phyloP scores from a whole-genome alignment of 768 basidiomycete species.

The Lactarius sanguifluus region DNA sequence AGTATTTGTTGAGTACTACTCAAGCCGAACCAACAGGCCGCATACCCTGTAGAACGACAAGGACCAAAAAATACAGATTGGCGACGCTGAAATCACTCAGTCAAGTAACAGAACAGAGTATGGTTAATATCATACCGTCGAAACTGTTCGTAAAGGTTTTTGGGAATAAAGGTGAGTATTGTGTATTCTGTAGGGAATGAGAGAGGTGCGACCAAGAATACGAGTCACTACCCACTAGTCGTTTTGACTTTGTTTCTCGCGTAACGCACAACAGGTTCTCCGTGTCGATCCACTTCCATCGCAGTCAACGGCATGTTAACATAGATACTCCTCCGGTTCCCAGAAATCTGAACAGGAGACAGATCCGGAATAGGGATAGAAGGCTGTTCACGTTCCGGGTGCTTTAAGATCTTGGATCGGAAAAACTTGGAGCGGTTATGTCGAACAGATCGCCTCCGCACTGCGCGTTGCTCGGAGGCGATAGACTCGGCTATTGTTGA shows the following conservation, averaged over 20 bases:
- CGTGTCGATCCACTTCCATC: slow-evolving; percentile 62
- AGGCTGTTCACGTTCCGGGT: slow-evolving; percentile 37
- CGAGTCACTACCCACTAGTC: slow-evolving; percentile 61
- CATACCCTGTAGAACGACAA: slow-evolving; percentile 77
- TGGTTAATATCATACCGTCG: slow-evolving; percentile 51
- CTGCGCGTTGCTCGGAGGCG: slow-evolving; percentile 68
- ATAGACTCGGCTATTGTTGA: slow-evolving; percentile 88
- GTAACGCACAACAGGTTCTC: slow-evolving; percentile 81
- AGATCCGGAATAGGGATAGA: slow-evolving; percentile 34
- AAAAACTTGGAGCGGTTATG: slow-evolving; percentile 56
- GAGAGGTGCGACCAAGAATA: slow-evolving; percentile 7
- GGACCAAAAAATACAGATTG: slow-evolving; percentile 86
- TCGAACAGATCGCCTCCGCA: slow-evolving; percentile 51
- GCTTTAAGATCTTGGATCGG: slow-evolving; percentile 47
- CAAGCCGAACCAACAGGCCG: background rate
- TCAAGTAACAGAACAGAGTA: slow-evolving; percentile 11
- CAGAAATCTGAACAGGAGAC: slow-evolving; percentile 43
- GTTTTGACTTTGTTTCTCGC: slow-evolving; percentile 92
- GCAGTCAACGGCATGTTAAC: slow-evolving; percentile 70
- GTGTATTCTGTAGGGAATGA: slow-evolving; percentile 70
- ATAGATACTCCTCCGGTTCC: slow-evolving; percentile 71
- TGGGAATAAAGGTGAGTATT: slow-evolving; percentile 84
- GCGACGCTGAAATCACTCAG: slow-evolving; percentile 56
- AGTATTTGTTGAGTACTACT: slow-evolving; percentile 23
- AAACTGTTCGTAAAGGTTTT: slow-evolving; percentile 95